phyloP scores from a whole-genome alignment of 2,329 filamentous ascomycete species.

The Aspergillus tubingensis region DNA sequence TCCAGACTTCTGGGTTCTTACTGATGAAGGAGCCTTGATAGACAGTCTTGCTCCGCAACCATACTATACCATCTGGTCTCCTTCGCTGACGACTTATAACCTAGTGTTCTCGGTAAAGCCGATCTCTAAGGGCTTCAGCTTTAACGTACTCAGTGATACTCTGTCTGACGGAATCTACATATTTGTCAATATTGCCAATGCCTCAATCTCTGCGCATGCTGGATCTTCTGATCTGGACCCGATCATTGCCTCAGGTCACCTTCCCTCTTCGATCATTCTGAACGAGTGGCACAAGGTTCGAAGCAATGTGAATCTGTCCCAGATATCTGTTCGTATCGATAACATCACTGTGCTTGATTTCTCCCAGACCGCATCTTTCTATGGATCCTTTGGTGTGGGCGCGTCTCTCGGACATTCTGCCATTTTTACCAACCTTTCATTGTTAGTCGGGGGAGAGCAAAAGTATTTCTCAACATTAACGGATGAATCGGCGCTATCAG shows the following conservation, averaged over 20 bases:
- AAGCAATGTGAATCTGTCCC: slow-evolving; percentile 9
- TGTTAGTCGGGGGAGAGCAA: slow-evolving; percentile 11
- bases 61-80: slow-evolving; percentile 1
- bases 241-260: slow-evolving; percentile 6
- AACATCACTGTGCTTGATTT: slow-evolving; percentile 24
- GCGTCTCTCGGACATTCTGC: slow-evolving; percentile 34
- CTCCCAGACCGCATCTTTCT: slow-evolving; percentile 29
- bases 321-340: slow-evolving; percentile 10
- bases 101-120: slow-evolving; percentile 26
- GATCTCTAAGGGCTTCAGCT: slow-evolving; percentile 30
- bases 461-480: slow-evolving; percentile 31
- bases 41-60: slow-evolving; percentile 18
- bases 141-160: slow-evolving; percentile 34
- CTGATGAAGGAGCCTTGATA: slow-evolving; percentile 17
- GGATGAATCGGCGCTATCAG: slow-evolving; percentile 28
- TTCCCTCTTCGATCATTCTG: slow-evolving; percentile 6
- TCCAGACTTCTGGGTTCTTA: slow-evolving; percentile 19
- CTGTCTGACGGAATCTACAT: slow-evolving; percentile 34
- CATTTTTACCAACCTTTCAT: slow-evolving; percentile 14
- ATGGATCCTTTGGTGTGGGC: slow-evolving; percentile 36
- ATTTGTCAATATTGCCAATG: slow-evolving; percentile 24
- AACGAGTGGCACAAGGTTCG: slow-evolving; percentile 14
- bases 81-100: slow-evolving; percentile 11
- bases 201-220: slow-evolving; percentile 16
- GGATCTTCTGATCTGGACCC: slow-evolving; percentile 11